A percentile compares a stretch with the other conserved stretches of the same genome.
Conservation (phyloP, 2,329 filamentous ascomycete genomes). For the Teratosphaeria destructans region DNA sequence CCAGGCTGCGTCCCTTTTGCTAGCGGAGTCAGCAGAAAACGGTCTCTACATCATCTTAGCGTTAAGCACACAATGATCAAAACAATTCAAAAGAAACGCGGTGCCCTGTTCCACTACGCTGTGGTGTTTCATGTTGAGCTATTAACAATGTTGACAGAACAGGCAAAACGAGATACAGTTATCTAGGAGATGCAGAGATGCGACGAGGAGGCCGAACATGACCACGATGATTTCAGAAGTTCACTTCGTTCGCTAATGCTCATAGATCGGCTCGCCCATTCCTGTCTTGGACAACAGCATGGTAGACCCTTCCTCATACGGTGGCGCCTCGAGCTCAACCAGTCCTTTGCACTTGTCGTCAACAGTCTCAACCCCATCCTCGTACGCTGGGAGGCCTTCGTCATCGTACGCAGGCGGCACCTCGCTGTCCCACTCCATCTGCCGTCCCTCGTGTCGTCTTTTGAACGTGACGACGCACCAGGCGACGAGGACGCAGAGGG, state of each 20-base stretch:
- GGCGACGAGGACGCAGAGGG: background rate
- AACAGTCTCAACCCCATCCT: background rate
- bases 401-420: background rate
- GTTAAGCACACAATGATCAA: background rate
- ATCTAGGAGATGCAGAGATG: background rate
- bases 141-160: background rate
- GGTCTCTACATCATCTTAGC: background rate
- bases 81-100: background rate
- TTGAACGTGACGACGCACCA: background rate
- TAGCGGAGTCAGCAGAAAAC: background rate
- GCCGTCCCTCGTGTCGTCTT: background rate
- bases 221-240: background rate
- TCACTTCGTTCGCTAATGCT: background rate
- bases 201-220: background rate
- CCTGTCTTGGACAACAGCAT: background rate
- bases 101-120: background rate
- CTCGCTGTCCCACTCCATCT: background rate
- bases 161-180: background rate
- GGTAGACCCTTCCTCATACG: background rate
- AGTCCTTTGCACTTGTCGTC: background rate
- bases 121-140: background rate
- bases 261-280: background rate
- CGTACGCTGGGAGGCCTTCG: background rate
- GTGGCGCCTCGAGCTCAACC: background rate
- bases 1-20: background rate